These are phyloP conservation scores for Penicillium sp. DNA, from an alignment of 2,329 filamentous ascomycete species.

Conservation along the genomic window DNA sequence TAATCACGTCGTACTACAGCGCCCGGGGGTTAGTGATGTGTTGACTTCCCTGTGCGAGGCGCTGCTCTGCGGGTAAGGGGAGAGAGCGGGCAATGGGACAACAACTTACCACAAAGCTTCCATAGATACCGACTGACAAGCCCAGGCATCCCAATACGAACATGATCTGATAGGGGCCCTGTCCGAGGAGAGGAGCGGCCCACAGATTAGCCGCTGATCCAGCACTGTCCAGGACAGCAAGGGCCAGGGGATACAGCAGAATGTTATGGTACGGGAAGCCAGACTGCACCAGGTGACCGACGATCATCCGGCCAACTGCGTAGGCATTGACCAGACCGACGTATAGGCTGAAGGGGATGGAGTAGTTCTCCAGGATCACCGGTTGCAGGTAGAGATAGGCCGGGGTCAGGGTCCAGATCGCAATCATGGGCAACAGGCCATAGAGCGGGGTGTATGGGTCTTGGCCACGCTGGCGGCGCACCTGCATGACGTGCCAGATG, in stretches of 20 bases:
- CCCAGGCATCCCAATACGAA: slow-evolving; percentile 88
- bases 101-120: slow-evolving; percentile 71
- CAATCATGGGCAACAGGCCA: slow-evolving; percentile 75
- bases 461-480: slow-evolving; percentile 66
- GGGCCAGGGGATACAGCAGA: slow-evolving; percentile 67
- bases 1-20: slow-evolving; percentile 73
- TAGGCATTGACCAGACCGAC: slow-evolving; percentile 89
- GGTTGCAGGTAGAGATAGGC: slow-evolving; percentile 82
- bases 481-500: slow-evolving; percentile 75
- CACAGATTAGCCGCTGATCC: slow-evolving; percentile 63
- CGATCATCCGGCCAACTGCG: slow-evolving; percentile 91
- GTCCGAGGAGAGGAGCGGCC: slow-evolving; percentile 64
- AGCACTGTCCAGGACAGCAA: slow-evolving; percentile 72
- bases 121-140: slow-evolving; percentile 81
- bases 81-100: too few species aligned
- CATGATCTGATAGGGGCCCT: slow-evolving; percentile 78
- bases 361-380: slow-evolving; percentile 70
- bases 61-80: too few species aligned
- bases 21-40: too few species aligned
- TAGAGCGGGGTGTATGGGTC: slow-evolving; percentile 63
- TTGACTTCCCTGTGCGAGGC: too few species aligned
- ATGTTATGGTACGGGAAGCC: slow-evolving; percentile 89
- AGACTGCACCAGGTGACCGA: slow-evolving; percentile 81
- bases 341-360: slow-evolving; percentile 86
- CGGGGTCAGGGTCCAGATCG: slow-evolving; percentile 69